A percentile compares a stretch with the other conserved stretches of the same genome.
These are phyloP conservation scores for Ceratonia siliqua DNA, from an alignment of 306 rosid species.

Conservation along the genomic window DNA sequence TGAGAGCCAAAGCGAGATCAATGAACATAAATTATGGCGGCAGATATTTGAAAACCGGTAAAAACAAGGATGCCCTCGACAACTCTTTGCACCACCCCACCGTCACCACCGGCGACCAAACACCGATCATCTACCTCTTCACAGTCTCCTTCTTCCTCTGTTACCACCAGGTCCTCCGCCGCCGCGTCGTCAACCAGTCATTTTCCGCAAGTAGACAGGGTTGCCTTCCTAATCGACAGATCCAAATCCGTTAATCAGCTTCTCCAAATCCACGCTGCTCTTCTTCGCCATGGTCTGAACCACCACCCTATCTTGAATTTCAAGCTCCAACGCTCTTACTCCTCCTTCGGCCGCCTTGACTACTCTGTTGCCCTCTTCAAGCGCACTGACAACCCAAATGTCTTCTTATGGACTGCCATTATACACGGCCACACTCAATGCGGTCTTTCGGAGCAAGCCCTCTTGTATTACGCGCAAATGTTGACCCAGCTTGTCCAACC, in stretches of 20 bases:
- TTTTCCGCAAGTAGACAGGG: constrained; percentile 39
- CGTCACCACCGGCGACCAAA: constrained; percentile 29
- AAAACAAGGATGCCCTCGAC: constrained; percentile 38
- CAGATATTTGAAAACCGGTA: constrained; percentile 4
- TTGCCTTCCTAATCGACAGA: constrained; percentile 52
- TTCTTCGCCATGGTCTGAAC: constrained; percentile 63
- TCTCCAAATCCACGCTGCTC: constrained; percentile 65
- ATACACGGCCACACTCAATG: constrained; percentile 60
- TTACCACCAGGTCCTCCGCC: background rate
- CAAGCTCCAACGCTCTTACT: constrained; percentile 88
- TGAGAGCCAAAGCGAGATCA: no score
- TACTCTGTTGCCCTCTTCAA: constrained; percentile 66
- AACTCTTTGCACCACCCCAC: constrained; percentile 33
- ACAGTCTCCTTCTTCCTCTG: background rate
- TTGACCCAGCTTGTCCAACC: constrained; percentile 52
- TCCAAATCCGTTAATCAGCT: constrained; percentile 54
- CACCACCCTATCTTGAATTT: constrained; percentile 68
- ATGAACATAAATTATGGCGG: background rate
- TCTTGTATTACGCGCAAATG: constrained; percentile 60
- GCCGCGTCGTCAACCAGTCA: constrained; percentile 16
- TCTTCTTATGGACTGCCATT: constrained; percentile 66
- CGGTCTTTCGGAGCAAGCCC: constrained; percentile 51
- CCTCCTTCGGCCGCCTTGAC: constrained; percentile 66
- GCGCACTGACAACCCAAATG: constrained; percentile 49
- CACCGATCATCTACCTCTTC: background rate